Evolutionary conservation across 73 alveolate genomes (phyloP).

Genomic region (Diophrys sp.): DNA sequence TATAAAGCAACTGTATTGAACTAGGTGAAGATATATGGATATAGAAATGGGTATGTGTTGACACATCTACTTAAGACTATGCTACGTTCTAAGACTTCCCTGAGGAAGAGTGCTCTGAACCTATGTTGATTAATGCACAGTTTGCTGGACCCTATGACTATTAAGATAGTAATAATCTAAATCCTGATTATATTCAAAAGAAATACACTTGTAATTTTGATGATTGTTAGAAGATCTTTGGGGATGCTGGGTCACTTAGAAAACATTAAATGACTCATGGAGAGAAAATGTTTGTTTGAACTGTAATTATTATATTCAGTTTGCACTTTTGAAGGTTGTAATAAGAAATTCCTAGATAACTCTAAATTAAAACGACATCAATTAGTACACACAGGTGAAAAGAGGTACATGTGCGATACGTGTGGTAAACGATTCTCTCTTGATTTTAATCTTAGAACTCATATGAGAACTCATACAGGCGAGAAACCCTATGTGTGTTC

Average conservation of each 20-base stretch:
- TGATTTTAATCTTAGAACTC: conserved; percentile 83
- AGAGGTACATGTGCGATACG: conserved; percentile 69
- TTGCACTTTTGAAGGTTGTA: conserved; percentile 74
- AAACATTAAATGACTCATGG: conserved; percentile 91
- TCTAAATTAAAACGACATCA: conserved; percentile 81
- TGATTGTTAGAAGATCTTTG: conserved; percentile 83
- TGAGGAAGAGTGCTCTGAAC: conserved; percentile 18
- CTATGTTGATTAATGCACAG: background rate
- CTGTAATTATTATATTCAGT: too few relatives aligned
- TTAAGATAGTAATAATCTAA: background rate
- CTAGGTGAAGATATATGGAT: conserved; percentile 81
- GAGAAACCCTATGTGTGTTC: conserved; percentile 89
- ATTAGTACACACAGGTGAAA: conserved; percentile 87
- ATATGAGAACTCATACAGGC: conserved; percentile 83
- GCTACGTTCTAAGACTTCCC: conserved; percentile 11
- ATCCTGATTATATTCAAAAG: conserved; percentile 41
- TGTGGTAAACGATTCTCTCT: conserved; percentile 73
- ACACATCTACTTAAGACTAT: conserved; percentile 5
- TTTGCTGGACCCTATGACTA: background rate
- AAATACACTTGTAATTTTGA: conserved; percentile 76
- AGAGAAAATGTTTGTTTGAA: conserved; percentile 83
- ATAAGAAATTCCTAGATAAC: conserved; percentile 80
- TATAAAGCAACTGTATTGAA: conserved; percentile 80
- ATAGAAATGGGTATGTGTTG: conserved; percentile 88
- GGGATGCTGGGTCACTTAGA: conserved; percentile 74